Base-by-base conservation (phyloP, 169 alveolate genomes). In the Toxoplasma gondii region DNA sequence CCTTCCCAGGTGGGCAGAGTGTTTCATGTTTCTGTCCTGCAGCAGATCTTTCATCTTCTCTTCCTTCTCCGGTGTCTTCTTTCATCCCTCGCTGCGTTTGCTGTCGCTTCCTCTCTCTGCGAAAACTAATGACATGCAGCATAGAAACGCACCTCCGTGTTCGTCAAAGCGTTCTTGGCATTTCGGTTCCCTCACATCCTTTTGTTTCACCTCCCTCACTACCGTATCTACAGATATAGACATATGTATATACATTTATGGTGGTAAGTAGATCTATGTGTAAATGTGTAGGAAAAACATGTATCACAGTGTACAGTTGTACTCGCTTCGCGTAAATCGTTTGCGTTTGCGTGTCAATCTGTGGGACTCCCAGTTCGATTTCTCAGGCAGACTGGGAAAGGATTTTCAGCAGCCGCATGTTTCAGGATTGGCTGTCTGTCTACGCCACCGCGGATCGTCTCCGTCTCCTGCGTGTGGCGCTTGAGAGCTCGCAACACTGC, bases 381-480 rank as follows among this genome's bases (percentile, higher is more conserved):
- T 82, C 90, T 12, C 31, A 17, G 5, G 31, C 69, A 10, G 67
- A 82, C 34, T 82, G 90, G 90, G 90, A 82, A 36, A 43, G 29
- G 41, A 44, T 82, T 36, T 82, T 82, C 64, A 82, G 29, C n/a
- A 82, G 90, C 41, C 90, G 90, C 5, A 22, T 82, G 67, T 43
- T 82, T 82, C 90, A 82, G 41, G 90, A 82, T 31, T 82, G 90
- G 90, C 67, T 82, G 34, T 43, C 69, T 2, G 34, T 44, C 41
- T 82, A 82, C 41, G 90, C 90, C 31, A 38, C 54, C 19, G 27
- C 90, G n/a, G 90, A 82, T 43, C 90, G 64, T 49, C 12, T 82
- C 54, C 53, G 69, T 19, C 41, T 82, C 39, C 5, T 44, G 53
- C 54, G 64, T 16, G 67, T 82, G 36, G 17, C 64, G 10, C 19